Evolutionary conservation across 2,329 filamentous ascomycete genomes (phyloP).

Genomic region (Penicillium capsulatum): DNA sequence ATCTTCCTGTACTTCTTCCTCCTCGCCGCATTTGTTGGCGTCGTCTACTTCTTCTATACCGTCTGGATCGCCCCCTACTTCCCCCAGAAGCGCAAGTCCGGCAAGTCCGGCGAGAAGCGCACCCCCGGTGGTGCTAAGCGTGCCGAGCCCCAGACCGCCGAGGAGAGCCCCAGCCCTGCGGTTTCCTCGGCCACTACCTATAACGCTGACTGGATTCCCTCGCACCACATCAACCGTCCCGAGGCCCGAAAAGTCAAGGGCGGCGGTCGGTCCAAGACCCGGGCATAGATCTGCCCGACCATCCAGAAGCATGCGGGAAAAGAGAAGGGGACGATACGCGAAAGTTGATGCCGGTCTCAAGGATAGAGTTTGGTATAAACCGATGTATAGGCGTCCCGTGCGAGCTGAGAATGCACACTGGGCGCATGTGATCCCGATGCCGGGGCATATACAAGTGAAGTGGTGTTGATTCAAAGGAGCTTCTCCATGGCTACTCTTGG

Average conservation of each 20-base stretch:
- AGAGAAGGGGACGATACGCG: slow-evolving; percentile 7
- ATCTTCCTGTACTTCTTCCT: slow-evolving; percentile 98
- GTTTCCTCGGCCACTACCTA: slow-evolving; percentile 69
- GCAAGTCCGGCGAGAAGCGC: slow-evolving; percentile 24
- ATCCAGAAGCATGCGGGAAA: slow-evolving; percentile 2
- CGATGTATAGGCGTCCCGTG: slow-evolving; percentile 1
- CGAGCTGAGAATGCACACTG: slow-evolving; percentile 17
- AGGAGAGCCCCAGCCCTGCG: slow-evolving; percentile 63
- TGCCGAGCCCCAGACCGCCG: slow-evolving; percentile 59
- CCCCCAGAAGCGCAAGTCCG: slow-evolving; percentile 61
- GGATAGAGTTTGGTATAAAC: neutral
- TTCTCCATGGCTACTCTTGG: slow-evolving; percentile 4
- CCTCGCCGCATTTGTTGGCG: slow-evolving; percentile 69
- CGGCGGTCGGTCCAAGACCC: slow-evolving; percentile 37
- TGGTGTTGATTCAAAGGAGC: slow-evolving; percentile 7
- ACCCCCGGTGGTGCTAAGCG: slow-evolving; percentile 59
- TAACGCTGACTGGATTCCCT: slow-evolving; percentile 91
- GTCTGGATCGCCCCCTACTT: slow-evolving; percentile 96
- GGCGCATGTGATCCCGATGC: slow-evolving; percentile 5
- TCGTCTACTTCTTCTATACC: slow-evolving; percentile 94
- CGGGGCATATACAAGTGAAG: slow-evolving; percentile 18
- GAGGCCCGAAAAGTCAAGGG: slow-evolving; percentile 61
- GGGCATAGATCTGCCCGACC: slow-evolving; percentile 25
- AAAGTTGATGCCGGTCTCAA: slow-evolving; percentile 4
- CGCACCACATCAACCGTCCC: slow-evolving; percentile 82